Evolutionary conservation across 495 filamentous ascomycete species (phyloP).

Genomic region (Talaromyces wortmannii): DNA sequence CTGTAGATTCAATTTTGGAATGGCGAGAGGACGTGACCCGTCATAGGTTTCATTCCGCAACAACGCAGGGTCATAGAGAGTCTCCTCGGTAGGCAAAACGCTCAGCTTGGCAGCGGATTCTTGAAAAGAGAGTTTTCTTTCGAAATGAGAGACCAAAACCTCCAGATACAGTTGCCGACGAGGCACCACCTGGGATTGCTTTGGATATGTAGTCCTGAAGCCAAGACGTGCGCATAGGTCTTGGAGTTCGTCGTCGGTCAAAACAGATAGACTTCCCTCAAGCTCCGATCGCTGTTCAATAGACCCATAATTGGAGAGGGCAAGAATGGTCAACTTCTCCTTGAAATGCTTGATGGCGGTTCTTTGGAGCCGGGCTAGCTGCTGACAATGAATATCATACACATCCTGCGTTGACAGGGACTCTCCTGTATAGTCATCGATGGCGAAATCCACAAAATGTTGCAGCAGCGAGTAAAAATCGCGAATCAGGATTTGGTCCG

Average conservation of each 20-base stretch:
- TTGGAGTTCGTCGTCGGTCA: conserved; percentile 67
- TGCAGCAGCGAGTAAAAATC: conserved; percentile 73
- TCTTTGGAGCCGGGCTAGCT: conserved; percentile 74
- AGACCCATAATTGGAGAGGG: conserved; percentile 85
- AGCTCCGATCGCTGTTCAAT: conserved; percentile 76
- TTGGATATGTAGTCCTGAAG: conserved; percentile 73
- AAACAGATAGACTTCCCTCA: conserved; percentile 62
- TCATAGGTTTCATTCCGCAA: conserved; percentile 84
- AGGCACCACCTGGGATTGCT: conserved; percentile 51
- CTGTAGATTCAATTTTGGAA: conserved; percentile 93
- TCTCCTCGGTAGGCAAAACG: conserved; percentile 74
- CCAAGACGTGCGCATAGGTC: conserved; percentile 65
- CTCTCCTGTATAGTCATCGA: conserved; percentile 84
- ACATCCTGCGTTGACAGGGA: conserved; percentile 65
- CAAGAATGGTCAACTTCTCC: conserved; percentile 82
- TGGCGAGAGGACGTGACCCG: conserved; percentile 79
- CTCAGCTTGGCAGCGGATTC: conserved; percentile 64
- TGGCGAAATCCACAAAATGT: conserved; percentile 81
- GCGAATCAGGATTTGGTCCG: conserved; percentile 70
- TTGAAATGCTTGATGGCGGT: conserved; percentile 78
- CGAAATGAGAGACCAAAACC: conserved; percentile 67
- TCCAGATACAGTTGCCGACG: conserved; percentile 69
- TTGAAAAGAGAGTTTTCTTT: conserved; percentile 77
- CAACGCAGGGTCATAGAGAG: conserved; percentile 78
- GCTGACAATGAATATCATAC: conserved; percentile 70